Percentiles rank a stretch among this genome's conserved stretches.
Conservation (phyloP, 345 rosid species). For the Barbarea vulgaris region DNA sequence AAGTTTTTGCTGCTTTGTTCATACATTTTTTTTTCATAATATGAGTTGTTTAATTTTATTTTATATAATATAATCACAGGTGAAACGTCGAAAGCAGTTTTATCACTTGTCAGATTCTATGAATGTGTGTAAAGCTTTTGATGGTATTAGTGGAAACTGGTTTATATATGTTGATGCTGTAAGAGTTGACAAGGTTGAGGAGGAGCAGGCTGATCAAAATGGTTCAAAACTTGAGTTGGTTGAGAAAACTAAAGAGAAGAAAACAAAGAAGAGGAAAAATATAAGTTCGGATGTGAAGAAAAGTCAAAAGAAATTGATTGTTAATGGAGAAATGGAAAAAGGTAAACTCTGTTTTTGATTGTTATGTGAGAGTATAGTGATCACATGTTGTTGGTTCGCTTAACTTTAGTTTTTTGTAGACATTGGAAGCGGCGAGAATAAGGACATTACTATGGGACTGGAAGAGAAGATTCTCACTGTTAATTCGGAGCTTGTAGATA, state of each 20-base stretch:
- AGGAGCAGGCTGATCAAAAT: conserved; percentile 5
- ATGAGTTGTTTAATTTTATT: neutral
- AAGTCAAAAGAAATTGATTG: conserved; percentile 41
- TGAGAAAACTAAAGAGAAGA: conserved; percentile 29
- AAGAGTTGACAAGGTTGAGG: conserved; percentile 25
- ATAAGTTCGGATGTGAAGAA: conserved; percentile 29
- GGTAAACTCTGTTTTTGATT: conserved; percentile 14
- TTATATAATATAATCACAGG: neutral
- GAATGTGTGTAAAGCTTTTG: conserved; percentile 52
- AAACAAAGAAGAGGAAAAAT: conserved; percentile 28
- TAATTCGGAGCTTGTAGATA: conserved; percentile 11
- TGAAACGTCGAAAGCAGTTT: conserved; percentile 49
- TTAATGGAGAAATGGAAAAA: conserved; percentile 32
- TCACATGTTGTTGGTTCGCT: neutral
- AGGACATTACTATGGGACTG: conserved; percentile 5
- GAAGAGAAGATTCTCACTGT: neutral
- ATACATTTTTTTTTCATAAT: neutral
- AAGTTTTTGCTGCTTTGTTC: neutral
- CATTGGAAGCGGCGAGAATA: conserved; percentile 7
- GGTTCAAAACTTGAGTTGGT: conserved; percentile 17
- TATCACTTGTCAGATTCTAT: conserved; percentile 59
- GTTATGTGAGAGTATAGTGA: too few species aligned
- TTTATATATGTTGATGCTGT: conserved; percentile 57
- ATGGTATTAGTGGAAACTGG: conserved; percentile 49
- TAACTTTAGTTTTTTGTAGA: conserved; percentile 38